These are phyloP conservation scores for Podaxis sp. DNA, from an alignment of 768 basidiomycete genomes.

Conservation along the genomic window DNA sequence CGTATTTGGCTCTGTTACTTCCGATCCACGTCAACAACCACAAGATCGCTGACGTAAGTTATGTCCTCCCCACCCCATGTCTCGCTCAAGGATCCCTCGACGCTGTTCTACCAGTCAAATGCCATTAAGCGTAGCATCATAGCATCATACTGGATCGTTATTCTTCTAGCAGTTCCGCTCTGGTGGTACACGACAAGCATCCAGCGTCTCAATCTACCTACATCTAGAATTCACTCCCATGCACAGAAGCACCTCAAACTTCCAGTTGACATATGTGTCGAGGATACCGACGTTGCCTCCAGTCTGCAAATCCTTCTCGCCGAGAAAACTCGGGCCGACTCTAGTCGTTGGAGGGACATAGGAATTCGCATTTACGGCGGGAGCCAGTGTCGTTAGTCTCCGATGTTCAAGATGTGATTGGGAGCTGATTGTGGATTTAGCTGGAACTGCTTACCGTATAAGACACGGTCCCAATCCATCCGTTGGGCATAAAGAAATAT, in stretches of 20 bases:
- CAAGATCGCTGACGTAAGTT: conserved; percentile 4
- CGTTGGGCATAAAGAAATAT: conserved; percentile 2
- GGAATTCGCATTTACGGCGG: not conserved
- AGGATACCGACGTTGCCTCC: not conserved
- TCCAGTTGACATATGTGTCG: conserved; percentile 39
- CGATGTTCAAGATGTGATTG: not conserved
- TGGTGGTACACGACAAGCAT: conserved; percentile 97
- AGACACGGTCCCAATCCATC: not conserved
- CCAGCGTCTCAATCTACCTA: conserved; percentile 71
- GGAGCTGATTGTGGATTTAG: not conserved
- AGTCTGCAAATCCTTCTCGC: conserved; percentile 21
- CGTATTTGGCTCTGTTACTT: conserved; percentile 24
- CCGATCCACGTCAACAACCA: conserved; percentile 16
- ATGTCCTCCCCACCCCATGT: conserved; percentile 18
- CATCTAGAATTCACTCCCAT: conserved; percentile 50
- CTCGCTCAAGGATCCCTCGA: conserved; percentile 41
- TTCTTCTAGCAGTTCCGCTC: conserved; percentile 76
- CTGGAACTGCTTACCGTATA: not conserved
- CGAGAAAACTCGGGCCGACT: conserved; percentile 19
- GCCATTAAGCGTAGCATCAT: conserved; percentile 56
- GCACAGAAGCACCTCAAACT: conserved; percentile 39
- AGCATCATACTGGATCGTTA: conserved; percentile 70
- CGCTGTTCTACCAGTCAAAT: conserved; percentile 47
- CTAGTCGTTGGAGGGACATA: conserved; percentile 16
- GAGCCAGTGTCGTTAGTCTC: conserved; percentile 5